Evolutionary conservation across 1,139 yeast genomes (phyloP).

Genomic region (Williopsis jadinii): DNA sequence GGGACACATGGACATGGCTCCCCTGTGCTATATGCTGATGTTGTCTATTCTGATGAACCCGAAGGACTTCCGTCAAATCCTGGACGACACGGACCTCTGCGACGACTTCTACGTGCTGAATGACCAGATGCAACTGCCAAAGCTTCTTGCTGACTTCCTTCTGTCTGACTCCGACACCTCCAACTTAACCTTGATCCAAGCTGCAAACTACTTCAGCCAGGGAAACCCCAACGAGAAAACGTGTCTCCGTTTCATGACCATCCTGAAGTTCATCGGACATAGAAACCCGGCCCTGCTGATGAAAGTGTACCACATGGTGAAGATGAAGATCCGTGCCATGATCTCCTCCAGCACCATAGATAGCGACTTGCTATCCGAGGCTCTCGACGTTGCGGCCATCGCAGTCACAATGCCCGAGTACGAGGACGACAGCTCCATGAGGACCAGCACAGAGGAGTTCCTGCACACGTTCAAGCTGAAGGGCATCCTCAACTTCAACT

Average conservation of each 20-base stretch:
- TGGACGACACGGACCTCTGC: conserved; percentile 41
- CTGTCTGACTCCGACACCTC: conserved; percentile 36
- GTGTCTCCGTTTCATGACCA: conserved; percentile 45
- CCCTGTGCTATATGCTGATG: conserved; percentile 45
- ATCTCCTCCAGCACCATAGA: conserved; percentile 23
- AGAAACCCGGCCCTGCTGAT: conserved; percentile 33
- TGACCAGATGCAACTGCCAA: conserved; percentile 39
- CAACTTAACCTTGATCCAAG: conserved; percentile 42
- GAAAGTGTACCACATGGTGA: conserved; percentile 39
- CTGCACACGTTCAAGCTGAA: conserved; percentile 24
- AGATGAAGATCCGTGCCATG: conserved; percentile 33
- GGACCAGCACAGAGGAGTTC: conserved; percentile 17
- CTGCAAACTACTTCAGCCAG: conserved; percentile 44
- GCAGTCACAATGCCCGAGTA: conserved; percentile 28
- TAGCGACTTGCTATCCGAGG: conserved; percentile 22
- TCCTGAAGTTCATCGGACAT: conserved; percentile 39
- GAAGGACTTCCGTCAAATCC: conserved; percentile 39
- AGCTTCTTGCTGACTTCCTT: conserved; percentile 42
- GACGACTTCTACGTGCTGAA: conserved; percentile 28
- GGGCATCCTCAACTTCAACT: conserved; percentile 25
- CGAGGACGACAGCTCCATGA: conserved; percentile 15
- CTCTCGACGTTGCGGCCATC: conserved; percentile 27
- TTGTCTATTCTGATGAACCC: conserved; percentile 45
- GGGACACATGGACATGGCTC: conserved; percentile 18
- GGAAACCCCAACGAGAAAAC: conserved; percentile 45